Conservation (phyloP, 257 asterid species). For the Solanum peruvianum region DNA sequence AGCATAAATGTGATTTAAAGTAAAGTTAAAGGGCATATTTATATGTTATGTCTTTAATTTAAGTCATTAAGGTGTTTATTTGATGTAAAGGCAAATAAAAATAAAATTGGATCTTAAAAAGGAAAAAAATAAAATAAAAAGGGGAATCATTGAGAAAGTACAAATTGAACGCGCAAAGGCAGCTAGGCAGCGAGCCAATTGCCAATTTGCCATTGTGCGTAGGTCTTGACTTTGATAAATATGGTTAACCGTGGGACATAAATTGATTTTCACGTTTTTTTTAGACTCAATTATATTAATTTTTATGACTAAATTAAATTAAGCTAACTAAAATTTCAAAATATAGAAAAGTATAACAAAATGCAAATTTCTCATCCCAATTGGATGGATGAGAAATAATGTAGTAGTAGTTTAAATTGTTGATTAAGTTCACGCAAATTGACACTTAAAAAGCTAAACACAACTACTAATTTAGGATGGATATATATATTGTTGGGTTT, state of each 20-base stretch:
- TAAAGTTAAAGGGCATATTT: too few species aligned
- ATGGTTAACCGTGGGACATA: neutral
- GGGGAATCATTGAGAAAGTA: neutral
- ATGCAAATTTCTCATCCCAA: neutral
- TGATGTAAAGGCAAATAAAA: neutral
- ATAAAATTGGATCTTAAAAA: neutral
- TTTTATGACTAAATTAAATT: neutral
- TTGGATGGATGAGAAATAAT: neutral
- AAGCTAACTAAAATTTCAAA: neutral
- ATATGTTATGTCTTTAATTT: neutral
- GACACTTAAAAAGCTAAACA: neutral
- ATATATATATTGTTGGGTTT: neutral
- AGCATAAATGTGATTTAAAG: too few species aligned
- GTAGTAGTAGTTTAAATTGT: neutral
- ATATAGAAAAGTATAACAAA: neutral
- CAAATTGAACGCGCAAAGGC: slow-evolving; percentile 1
- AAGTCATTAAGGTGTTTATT: neutral
- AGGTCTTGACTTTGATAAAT: neutral
- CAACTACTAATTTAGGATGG: neutral
- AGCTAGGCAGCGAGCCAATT: neutral
- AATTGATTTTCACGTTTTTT: neutral
- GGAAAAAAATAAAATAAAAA: neutral
- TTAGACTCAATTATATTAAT: neutral
- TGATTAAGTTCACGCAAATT: neutral
- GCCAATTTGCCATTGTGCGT: neutral